Conservation (phyloP, 23 red algal species). For the Gracilaria vermiculophylla region DNA sequence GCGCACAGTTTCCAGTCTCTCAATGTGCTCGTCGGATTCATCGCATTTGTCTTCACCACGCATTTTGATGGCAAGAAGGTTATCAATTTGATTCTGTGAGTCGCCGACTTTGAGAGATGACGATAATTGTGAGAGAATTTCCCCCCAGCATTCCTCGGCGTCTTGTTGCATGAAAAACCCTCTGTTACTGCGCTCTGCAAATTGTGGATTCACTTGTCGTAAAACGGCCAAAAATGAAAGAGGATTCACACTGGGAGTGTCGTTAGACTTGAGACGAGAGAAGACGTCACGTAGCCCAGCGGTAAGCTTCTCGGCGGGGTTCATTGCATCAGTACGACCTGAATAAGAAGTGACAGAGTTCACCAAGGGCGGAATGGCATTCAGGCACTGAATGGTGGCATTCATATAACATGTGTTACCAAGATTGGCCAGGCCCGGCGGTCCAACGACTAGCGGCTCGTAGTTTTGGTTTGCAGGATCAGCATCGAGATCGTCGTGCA, state of each 20-base stretch:
- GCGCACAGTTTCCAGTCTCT: slow-evolving; percentile 51
- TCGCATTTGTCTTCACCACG: slow-evolving; percentile 68
- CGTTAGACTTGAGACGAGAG: neutral
- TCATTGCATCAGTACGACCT: slow-evolving; percentile 33
- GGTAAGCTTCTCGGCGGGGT: slow-evolving; percentile 46
- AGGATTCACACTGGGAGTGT: slow-evolving; percentile 57
- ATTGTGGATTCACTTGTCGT: slow-evolving; percentile 86
- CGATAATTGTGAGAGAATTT: slow-evolving; percentile 61
- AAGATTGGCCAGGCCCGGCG: slow-evolving; percentile 79
- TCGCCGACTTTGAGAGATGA: neutral
- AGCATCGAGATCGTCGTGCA: slow-evolving; percentile 51
- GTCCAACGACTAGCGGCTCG: slow-evolving; percentile 20
- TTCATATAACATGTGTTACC: slow-evolving; percentile 99
- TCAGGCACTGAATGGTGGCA: slow-evolving; percentile 84
- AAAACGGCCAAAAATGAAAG: slow-evolving; percentile 57
- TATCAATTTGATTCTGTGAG: slow-evolving; percentile 67
- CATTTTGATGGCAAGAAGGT: slow-evolving; percentile 75
- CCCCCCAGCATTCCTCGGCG: slow-evolving; percentile 93
- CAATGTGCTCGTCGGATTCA: slow-evolving; percentile 54
- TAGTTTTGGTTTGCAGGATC: slow-evolving; percentile 13
- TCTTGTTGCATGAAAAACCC: slow-evolving; percentile 95
- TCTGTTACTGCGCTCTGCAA: slow-evolving; percentile 69
- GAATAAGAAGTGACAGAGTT: slow-evolving; percentile 12
- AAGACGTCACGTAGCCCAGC: slow-evolving; percentile 60
- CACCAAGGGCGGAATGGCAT: slow-evolving; percentile 62